Evolutionary conservation across 306 rosid genomes (phyloP).

Genomic region (Oemleria cerasiformis): DNA sequence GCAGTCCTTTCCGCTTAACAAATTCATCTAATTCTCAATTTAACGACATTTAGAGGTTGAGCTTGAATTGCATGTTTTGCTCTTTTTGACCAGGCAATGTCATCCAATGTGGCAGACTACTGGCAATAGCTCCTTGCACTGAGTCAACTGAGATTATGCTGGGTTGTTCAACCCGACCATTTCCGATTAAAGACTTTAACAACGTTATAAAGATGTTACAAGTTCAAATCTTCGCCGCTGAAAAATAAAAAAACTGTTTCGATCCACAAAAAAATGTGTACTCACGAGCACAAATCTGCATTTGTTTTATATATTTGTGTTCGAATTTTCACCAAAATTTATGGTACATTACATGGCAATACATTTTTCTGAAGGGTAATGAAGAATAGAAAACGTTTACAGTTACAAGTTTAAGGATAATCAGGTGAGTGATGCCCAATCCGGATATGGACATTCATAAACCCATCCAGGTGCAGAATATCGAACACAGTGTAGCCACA

Average conservation of each 20-base stretch:
- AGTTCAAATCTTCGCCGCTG: no score
- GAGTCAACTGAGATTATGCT: neutral
- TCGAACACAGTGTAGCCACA: constrained; percentile 74
- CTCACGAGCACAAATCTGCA: no score
- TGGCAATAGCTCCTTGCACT: no score
- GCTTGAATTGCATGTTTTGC: no score
- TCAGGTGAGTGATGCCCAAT: constrained; percentile 63
- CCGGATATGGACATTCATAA: constrained; percentile 79
- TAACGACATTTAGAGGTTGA: no score
- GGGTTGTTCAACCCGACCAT: neutral
- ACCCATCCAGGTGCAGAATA: constrained; percentile 84
- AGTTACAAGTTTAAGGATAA: neutral
- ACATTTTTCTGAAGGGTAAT: neutral
- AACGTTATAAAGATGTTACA: no score
- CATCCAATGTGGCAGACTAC: neutral
- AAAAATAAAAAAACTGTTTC: no score
- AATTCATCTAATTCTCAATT: no score
- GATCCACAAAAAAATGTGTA: no score
- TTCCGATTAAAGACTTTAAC: no score
- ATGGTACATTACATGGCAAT: neutral
- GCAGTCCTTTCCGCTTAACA: no score
- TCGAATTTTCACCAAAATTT: neutral
- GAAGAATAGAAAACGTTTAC: neutral
- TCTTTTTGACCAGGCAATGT: neutral
- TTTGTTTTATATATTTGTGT: neutral